These are phyloP conservation scores for Colletotrichum sp. DNA, from an alignment of 2,329 filamentous ascomycete species.

Conservation along the genomic window DNA sequence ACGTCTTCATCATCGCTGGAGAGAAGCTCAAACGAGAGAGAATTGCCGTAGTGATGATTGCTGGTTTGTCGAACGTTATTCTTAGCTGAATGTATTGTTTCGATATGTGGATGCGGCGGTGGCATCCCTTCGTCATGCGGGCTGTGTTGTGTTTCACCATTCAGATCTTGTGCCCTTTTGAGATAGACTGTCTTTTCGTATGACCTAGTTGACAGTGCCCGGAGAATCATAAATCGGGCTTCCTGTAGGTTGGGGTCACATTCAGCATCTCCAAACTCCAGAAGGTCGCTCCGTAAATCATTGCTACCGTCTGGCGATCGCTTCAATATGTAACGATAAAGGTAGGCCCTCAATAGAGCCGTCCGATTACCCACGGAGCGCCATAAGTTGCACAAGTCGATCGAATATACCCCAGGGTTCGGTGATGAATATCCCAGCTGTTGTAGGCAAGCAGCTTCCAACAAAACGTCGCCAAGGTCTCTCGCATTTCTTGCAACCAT, in stretches of 20 bases:
- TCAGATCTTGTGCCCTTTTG: neutral
- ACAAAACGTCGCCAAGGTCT: neutral
- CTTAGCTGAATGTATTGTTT: no score
- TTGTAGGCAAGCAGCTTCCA: neutral
- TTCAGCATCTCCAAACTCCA: neutral
- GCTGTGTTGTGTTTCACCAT: rapidly evolving
- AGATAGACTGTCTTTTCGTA: neutral
- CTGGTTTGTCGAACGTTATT: no score
- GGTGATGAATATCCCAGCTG: rapidly evolving
- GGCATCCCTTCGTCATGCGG: no score
- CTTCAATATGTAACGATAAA: neutral
- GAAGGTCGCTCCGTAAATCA: neutral
- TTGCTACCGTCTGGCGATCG: neutral
- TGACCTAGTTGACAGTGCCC: neutral
- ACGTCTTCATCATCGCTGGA: no score
- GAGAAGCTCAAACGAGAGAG: rapidly evolving
- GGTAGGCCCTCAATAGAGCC: neutral
- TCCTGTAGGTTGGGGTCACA: no score
- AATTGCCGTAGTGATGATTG: no score
- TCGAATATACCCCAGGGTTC: no score
- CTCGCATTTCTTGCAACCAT: neutral
- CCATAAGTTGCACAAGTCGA: neutral
- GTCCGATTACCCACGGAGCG: neutral
- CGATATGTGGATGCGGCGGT: no score
- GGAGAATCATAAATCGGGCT: neutral